Evolutionary conservation across 2,329 filamentous ascomycete species (phyloP).

Genomic region (Curvularia hawaiiensis): DNA sequence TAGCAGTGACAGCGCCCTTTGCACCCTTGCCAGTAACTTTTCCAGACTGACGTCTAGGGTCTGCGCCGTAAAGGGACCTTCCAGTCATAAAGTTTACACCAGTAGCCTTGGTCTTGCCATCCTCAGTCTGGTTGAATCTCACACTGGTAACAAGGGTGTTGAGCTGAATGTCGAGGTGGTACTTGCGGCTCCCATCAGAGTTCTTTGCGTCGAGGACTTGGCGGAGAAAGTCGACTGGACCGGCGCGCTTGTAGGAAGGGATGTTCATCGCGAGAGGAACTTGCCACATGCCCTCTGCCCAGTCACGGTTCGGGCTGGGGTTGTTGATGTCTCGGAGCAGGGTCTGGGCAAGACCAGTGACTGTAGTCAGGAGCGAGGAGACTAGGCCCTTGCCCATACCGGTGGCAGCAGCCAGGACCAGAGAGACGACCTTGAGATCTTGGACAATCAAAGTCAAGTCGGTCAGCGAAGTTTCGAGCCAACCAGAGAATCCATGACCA

Average conservation of each 20-base stretch:
- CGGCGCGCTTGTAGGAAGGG: slow-evolving; percentile 52
- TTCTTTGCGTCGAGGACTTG: slow-evolving; percentile 54
- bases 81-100: slow-evolving; percentile 50
- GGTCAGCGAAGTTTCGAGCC: slow-evolving; percentile 58
- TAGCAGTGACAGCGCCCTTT: slow-evolving; percentile 35
- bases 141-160: slow-evolving; percentile 71
- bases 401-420: slow-evolving; percentile 57
- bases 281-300: slow-evolving; percentile 58
- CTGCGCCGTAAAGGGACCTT: slow-evolving; percentile 47
- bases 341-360: slow-evolving; percentile 52
- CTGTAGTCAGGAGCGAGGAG: slow-evolving; percentile 44
- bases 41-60: slow-evolving; percentile 35
- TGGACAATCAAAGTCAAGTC: slow-evolving; percentile 56
- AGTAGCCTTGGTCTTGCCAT: slow-evolving; percentile 54
- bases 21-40: slow-evolving; percentile 17
- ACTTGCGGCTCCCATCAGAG: slow-evolving; percentile 56
- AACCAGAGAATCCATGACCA: slow-evolving; percentile 64
- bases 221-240: slow-evolving; percentile 61
- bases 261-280: slow-evolving; percentile 60
- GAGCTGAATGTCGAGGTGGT: slow-evolving; percentile 60
- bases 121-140: slow-evolving; percentile 65
- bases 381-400: slow-evolving; percentile 53
- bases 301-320: slow-evolving; percentile 52
- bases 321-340: slow-evolving; percentile 59
- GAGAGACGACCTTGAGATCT: slow-evolving; percentile 59